Evolutionary conservation across 2,329 filamentous ascomycete genomes (phyloP).

Genomic region (Penicillium sp.): DNA sequence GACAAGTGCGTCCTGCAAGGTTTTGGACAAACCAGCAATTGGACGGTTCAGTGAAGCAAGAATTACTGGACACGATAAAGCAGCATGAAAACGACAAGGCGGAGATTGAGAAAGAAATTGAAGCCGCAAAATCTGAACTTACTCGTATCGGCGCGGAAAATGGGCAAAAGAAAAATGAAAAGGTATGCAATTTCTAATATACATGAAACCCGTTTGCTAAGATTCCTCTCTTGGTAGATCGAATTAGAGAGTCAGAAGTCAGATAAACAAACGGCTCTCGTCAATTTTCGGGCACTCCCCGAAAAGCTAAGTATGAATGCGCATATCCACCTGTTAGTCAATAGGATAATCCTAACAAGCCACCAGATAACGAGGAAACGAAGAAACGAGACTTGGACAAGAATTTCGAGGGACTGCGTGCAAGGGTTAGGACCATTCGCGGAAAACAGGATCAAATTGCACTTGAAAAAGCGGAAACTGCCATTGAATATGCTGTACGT

Average conservation of each 20-base stretch:
- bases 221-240: slow-evolving; percentile 21
- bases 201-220: background rate
- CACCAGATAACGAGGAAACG: slow-evolving; percentile 40
- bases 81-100: slow-evolving; percentile 42
- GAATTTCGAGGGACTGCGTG: slow-evolving; percentile 40
- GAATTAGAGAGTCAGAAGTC: slow-evolving; percentile 57
- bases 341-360: background rate
- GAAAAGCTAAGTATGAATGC: slow-evolving; percentile 62
- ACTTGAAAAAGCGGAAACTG: slow-evolving; percentile 54
- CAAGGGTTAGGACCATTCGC: slow-evolving; percentile 50
- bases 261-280: slow-evolving; percentile 62
- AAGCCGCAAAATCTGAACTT: slow-evolving; percentile 27
- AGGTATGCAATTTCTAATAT: slow-evolving; percentile 34
- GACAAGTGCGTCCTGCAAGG: slow-evolving; percentile 56
- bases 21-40: slow-evolving; percentile 77
- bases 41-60: slow-evolving; percentile 56
- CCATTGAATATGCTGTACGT: slow-evolving; percentile 55
- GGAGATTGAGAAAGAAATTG: slow-evolving; percentile 24
- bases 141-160: slow-evolving; percentile 20
- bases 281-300: slow-evolving; percentile 64
- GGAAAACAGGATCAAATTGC: slow-evolving; percentile 54
- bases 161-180: slow-evolving; percentile 31
- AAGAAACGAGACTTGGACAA: slow-evolving; percentile 42
- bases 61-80: slow-evolving; percentile 52
- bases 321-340: slow-evolving; percentile 21